phyloP scores from a whole-genome alignment of 2,329 filamentous ascomycete genomes.

The Chaetomium globosum region DNA sequence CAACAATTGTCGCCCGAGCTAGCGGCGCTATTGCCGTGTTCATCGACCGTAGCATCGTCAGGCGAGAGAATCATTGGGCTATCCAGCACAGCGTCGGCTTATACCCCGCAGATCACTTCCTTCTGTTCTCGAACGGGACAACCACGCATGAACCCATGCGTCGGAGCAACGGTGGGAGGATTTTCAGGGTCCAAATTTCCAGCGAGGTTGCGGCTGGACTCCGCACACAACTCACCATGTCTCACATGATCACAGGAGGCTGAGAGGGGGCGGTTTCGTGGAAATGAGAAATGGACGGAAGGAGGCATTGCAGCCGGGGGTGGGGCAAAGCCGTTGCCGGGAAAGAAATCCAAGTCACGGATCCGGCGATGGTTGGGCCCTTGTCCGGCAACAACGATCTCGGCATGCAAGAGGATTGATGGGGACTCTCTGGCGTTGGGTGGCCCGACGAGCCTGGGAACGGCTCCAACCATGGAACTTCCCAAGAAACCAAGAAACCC shows the following conservation, averaged over 20 bases:
- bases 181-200: background rate
- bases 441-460: background rate
- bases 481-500: background rate
- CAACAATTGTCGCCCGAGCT: background rate
- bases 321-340: background rate
- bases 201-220: background rate
- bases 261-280: background rate
- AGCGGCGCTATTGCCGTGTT: background rate
- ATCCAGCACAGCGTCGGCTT: background rate
- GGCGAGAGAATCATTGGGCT: background rate
- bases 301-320: too few species aligned
- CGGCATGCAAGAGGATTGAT: background rate
- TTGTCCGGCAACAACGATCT: background rate
- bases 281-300: background rate
- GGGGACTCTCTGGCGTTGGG: too few species aligned
- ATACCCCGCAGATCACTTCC: background rate
- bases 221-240: background rate
- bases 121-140: background rate
- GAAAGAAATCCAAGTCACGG: background rate
- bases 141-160: background rate
- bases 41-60: background rate
- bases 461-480: background rate
- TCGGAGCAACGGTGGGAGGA: background rate
- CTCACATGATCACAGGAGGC: background rate
- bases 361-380: background rate